These are phyloP conservation scores for Saccharomyces hybrid DNA, from an alignment of 1,139 yeast species.

Conservation along the genomic window DNA sequence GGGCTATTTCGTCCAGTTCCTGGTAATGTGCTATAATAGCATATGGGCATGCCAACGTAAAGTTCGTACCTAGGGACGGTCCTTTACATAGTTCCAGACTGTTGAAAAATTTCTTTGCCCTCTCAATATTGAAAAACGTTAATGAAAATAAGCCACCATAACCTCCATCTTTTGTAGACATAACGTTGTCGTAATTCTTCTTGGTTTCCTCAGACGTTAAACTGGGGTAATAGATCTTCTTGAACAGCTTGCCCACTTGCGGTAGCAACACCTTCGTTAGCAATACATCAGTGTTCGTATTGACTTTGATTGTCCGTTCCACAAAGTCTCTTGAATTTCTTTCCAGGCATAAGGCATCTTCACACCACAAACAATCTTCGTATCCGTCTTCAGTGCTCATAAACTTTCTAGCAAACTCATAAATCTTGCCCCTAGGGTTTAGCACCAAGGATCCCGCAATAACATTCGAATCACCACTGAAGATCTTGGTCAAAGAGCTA, in stretches of 20 bases:
- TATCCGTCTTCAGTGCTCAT: constrained; percentile 40
- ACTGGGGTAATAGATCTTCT: constrained; percentile 66
- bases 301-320: constrained; percentile 57
- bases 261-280: constrained; percentile 42
- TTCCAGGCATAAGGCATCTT: constrained; percentile 87
- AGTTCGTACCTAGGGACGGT: constrained; percentile 92
- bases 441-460: constrained; percentile 90
- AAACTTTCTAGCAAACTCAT: constrained; percentile 45
- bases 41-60: constrained; percentile 88
- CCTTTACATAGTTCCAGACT: constrained; percentile 77
- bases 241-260: constrained; percentile 40
- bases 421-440: constrained; percentile 56
- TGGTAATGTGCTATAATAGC: constrained; percentile 57
- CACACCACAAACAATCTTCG: constrained; percentile 83
- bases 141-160: constrained; percentile 88
- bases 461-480: constrained; percentile 90
- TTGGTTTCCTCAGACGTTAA: constrained; percentile 41
- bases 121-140: constrained; percentile 56
- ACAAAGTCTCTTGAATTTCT: constrained; percentile 87
- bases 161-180: constrained; percentile 63
- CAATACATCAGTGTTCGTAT: constrained; percentile 54
- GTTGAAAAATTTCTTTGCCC: constrained; percentile 71
- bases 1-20: constrained; percentile 75
- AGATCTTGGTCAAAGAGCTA: constrained; percentile 88
- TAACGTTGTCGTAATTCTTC: constrained; percentile 61